phyloP scores from a whole-genome alignment of 805 yeast species.

The Naumovozyma baii region DNA sequence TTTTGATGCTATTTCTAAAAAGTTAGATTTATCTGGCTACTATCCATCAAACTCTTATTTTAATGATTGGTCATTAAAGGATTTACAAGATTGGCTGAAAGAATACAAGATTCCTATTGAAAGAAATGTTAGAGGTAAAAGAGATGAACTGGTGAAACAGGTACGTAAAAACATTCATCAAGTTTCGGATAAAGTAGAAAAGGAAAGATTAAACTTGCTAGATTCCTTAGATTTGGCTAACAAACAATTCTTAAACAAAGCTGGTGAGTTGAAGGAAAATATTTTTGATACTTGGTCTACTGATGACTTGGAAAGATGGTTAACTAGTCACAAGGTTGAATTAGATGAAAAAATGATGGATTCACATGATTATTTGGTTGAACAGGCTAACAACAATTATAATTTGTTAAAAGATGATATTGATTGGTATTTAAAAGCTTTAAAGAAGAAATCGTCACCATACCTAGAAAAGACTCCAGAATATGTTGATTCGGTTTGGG shows the following conservation, averaged over 20 bases:
- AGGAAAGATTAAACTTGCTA: slow-evolving; percentile 33
- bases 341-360: slow-evolving; percentile 29
- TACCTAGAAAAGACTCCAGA: slow-evolving; percentile 29
- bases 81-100: slow-evolving; percentile 42
- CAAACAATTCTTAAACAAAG: slow-evolving; percentile 31
- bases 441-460: slow-evolving; percentile 30
- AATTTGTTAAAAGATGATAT: slow-evolving; percentile 33
- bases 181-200: slow-evolving; percentile 33
- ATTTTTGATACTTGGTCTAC: slow-evolving; percentile 45
- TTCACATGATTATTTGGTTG: slow-evolving; percentile 31
- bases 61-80: slow-evolving; percentile 29
- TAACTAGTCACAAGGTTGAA: slow-evolving; percentile 37
- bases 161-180: slow-evolving; percentile 35
- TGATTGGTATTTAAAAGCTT: slow-evolving; percentile 29
- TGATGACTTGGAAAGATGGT: slow-evolving; percentile 47
- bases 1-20: slow-evolving; percentile 33
- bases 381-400: slow-evolving; percentile 30
- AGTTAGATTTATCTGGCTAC: slow-evolving; percentile 32
- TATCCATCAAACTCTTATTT: slow-evolving; percentile 47
- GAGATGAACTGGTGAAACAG: slow-evolving; percentile 36
- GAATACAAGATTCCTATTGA: slow-evolving; percentile 34
- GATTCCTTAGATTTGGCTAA: slow-evolving; percentile 33
- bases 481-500: slow-evolving; percentile 21
- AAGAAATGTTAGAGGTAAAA: slow-evolving; percentile 30
- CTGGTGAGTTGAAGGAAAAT: slow-evolving; percentile 34